Conservation (phyloP, 306 rosid genomes). For the Inga leiocalycina region DNA sequence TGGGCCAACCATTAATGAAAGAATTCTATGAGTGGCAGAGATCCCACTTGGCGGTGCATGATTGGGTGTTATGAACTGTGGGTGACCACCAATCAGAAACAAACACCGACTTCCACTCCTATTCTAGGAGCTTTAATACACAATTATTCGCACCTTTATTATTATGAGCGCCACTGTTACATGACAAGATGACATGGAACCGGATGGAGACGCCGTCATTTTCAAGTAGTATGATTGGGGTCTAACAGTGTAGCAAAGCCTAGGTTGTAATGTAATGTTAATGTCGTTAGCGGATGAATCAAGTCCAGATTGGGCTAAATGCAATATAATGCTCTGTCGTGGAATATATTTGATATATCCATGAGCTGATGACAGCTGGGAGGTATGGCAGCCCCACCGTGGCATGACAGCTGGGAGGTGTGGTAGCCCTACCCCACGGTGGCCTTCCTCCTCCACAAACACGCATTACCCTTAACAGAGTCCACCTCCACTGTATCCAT, state of each 20-base stretch:
- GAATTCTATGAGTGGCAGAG: neutral
- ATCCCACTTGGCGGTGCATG: neutral
- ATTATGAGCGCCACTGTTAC: neutral
- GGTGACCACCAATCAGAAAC: neutral
- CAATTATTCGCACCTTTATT: neutral
- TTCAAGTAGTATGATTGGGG: neutral
- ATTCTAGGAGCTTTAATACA: neutral
- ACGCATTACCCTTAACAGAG: neutral
- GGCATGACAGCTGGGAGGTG: constrained; percentile 38
- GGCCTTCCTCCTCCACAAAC: constrained; percentile 4
- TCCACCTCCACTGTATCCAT: constrained; percentile 1
- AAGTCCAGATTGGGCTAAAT: neutral
- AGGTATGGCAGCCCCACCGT: too few relatives aligned
- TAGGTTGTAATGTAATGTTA: neutral
- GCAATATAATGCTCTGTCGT: too few relatives aligned
- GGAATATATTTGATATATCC: neutral
- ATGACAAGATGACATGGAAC: neutral
- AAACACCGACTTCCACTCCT: neutral
- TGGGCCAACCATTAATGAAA: neutral
- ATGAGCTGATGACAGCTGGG: constrained; percentile 40
- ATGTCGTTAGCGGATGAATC: neutral
- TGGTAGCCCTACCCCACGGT: neutral
- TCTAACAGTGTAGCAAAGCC: neutral
- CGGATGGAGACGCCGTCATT: neutral
- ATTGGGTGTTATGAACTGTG: neutral